phyloP scores from a whole-genome alignment of 192 early-diverging fungal genomes.

The Mortierella antarctica region DNA sequence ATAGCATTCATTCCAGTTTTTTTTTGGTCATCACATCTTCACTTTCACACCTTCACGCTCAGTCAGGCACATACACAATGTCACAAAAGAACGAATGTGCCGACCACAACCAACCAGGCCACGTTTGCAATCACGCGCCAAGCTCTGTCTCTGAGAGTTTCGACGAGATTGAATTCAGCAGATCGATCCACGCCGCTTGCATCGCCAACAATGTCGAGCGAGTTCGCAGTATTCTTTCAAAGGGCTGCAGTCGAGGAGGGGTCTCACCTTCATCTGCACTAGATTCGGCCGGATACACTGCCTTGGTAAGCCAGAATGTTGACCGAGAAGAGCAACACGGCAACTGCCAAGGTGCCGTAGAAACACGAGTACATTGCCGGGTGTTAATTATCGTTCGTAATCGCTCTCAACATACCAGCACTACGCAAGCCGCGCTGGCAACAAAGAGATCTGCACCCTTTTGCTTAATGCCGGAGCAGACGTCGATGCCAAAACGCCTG shows the following conservation, averaged over 20 bases:
- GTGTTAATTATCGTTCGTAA: background rate
- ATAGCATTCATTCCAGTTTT: constrained; percentile 1
- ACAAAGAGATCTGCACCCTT: constrained; percentile 36
- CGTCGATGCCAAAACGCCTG: constrained; percentile 42
- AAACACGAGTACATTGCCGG: too few species aligned
- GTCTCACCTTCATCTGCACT: constrained; percentile 19
- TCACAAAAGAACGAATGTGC: constrained; percentile 1
- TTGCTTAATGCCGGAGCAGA: constrained; percentile 39
- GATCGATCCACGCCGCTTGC: constrained; percentile 48
- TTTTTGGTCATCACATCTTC: background rate
- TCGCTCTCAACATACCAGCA: constrained; percentile 11
- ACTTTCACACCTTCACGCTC: background rate
- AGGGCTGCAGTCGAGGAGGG: constrained; percentile 1
- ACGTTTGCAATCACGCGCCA: constrained; percentile 30
- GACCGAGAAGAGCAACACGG: too few species aligned
- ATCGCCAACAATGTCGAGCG: constrained; percentile 27
- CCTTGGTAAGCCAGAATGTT: constrained; percentile 2
- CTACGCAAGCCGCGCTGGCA: constrained; percentile 41
- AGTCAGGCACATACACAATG: too few species aligned
- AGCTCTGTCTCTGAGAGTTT: constrained; percentile 24
- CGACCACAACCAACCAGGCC: constrained; percentile 27
- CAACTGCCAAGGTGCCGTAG: too few species aligned
- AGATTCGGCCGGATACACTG: constrained; percentile 46
- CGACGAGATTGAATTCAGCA: constrained; percentile 48
- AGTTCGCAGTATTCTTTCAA: constrained; percentile 26